Conservation (phyloP, 305 asterid genomes). For the Solanum chacoense region DNA sequence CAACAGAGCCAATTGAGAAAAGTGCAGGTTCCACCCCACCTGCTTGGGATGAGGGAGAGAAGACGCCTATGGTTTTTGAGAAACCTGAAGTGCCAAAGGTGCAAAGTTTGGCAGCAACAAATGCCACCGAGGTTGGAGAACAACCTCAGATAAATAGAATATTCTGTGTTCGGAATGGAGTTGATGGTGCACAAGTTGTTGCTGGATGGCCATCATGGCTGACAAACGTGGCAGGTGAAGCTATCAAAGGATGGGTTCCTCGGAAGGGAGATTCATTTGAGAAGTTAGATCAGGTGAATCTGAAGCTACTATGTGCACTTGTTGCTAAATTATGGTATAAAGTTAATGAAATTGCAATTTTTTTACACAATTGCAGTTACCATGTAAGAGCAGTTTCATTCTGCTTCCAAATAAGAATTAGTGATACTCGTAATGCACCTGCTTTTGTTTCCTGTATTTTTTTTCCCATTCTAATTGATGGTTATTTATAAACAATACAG, state of each 20-base stretch:
- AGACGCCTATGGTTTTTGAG: conserved; percentile 33
- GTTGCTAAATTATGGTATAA: background rate
- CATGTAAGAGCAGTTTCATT: background rate
- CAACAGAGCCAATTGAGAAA: conserved; percentile 40
- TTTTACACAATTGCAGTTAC: background rate
- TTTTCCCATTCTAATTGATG: background rate
- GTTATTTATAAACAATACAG: conserved; percentile 21
- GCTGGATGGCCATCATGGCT: conserved; percentile 97
- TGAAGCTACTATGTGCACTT: background rate
- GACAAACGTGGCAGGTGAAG: conserved; percentile 82
- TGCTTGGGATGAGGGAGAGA: conserved; percentile 33
- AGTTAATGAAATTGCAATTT: background rate
- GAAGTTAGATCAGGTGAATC: conserved; percentile 72
- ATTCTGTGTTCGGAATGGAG: conserved; percentile 50
- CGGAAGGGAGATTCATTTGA: conserved; percentile 73
- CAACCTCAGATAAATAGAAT: conserved; percentile 52
- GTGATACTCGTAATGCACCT: background rate
- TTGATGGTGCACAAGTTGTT: conserved; percentile 63
- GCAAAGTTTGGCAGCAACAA: conserved; percentile 14
- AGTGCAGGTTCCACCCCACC: conserved; percentile 55
- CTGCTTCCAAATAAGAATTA: background rate
- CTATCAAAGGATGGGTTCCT: conserved; percentile 89
- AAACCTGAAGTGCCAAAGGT: conserved; percentile 22
- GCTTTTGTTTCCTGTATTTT: background rate
- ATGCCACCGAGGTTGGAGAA: conserved; percentile 19